Conservation (phyloP, 2,329 filamentous ascomycete species). For the Arthrobotrys sinensis region DNA sequence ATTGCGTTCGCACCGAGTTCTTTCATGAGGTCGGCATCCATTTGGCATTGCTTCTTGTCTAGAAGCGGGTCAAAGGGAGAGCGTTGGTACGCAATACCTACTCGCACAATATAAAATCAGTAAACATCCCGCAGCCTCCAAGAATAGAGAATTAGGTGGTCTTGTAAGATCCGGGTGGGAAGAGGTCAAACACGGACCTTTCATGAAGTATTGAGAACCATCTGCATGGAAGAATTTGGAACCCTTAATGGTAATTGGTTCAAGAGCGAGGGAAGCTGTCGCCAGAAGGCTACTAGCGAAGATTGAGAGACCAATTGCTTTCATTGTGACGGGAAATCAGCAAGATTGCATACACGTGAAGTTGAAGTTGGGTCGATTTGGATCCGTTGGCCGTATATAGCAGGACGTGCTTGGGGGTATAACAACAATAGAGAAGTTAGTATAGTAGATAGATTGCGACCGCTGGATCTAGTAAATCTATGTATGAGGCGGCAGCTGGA, state of each 20-base stretch:
- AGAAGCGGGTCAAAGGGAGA: slow-evolving; percentile 80
- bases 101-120: slow-evolving; percentile 41
- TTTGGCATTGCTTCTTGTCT: slow-evolving; percentile 81
- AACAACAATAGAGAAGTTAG: neutral
- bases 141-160: neutral
- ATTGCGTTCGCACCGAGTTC: slow-evolving; percentile 85
- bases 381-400: neutral
- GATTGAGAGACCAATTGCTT: slow-evolving; percentile 17
- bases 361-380: neutral
- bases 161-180: neutral
- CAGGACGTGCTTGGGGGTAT: neutral
- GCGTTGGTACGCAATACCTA: slow-evolving; percentile 82
- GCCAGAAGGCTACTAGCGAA: slow-evolving; percentile 35
- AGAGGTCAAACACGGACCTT: slow-evolving; percentile 72
- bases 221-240: slow-evolving; percentile 85
- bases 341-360: slow-evolving; percentile 3
- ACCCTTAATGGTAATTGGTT: slow-evolving; percentile 59
- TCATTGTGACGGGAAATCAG: slow-evolving; percentile 30
- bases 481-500: neutral
- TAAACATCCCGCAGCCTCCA: neutral
- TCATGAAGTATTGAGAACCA: slow-evolving; percentile 86
- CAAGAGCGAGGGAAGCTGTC: slow-evolving; percentile 34
- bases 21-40: slow-evolving; percentile 83
- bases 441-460: neutral
- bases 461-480: neutral